Base-by-base conservation (phyloP, 352 stramenopile genomes). In the Globisporangium middletonii region DNA sequence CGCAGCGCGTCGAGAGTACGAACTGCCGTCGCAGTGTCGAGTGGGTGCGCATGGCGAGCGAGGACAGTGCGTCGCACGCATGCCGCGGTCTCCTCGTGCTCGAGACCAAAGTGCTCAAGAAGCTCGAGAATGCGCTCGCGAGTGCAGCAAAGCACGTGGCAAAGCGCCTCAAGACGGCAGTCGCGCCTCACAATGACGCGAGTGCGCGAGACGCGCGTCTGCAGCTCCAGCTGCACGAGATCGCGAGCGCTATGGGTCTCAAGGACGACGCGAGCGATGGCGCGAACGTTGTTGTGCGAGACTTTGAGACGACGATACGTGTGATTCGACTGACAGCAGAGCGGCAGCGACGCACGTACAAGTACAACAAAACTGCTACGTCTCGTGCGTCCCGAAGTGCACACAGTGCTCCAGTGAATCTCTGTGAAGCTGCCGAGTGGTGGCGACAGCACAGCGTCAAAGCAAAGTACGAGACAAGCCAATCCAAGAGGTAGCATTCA, bases 41-140 rank as follows among this genome's bases (percentile, higher is more conserved):
- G 23, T 88, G 79, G 79, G 65, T 82, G 47, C 56, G 63, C 13
- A 85, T 88, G 73, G 76, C 62, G 6, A 59, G 63, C 5, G 77
- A 89, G 50, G 79, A 89, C 55, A 73, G 65, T 63, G 3, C 37
- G 28, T 63, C 77, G 0, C 67, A 74, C 23, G 68, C 78, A 41
- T 51, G 71, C 30, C 69, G 77, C 9, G 79, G 77, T 2, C 18
- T 81, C 3, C 53, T 89, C 30, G 58, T 75, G 9, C 41, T 89
- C 9, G 73, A 88, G 48, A 42, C 16, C 1, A 79, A 65, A 16
- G 55, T 65, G 4, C n/a, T 89, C 2, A 62, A 11, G 19, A 65
- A 68, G 2, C 33, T 84, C 5, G 57, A 68, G 53, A 57, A 45
- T 5, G 64, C 63, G 2, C 65, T 72, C 43, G 51, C 30, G 23